Evolutionary conservation across 768 basidiomycete genomes (phyloP), one percentile per base, ranked within the genome.

Genomic region (Clitopilus hobsonii): DNA sequence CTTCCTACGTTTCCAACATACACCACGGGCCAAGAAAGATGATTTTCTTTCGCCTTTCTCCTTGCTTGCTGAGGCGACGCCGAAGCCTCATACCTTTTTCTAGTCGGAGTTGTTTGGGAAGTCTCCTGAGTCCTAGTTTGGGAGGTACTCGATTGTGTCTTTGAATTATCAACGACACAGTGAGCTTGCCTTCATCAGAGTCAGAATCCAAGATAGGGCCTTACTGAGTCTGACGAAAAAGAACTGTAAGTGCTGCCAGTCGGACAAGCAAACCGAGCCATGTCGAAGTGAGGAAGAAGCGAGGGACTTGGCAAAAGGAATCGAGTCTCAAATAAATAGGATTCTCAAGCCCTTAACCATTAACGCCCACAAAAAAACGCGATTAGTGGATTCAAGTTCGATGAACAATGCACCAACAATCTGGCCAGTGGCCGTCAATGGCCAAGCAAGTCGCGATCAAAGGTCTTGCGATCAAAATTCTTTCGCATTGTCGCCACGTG

Each of bases 1-100:
- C 10, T 13, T 71, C 83, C 57, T 60, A 88, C 87, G 63, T 88
- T 88, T 36, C 87, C 86, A 18, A 86, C 80, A 59, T 73, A 87
- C 22, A 82, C 74, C 55, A 70, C 72, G 27, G 64, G 66, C n/a
- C n/a, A n/a, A n/a, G n/a, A n/a, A n/a, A n/a, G n/a, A n/a, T n/a
- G n/a, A n/a, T n/a, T n/a, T n/a, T n/a, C n/a, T n/a, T n/a, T 54
- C 14, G 4, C 38, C 32, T 41, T 55, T 67, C 59, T 62, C 63
- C 52, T 64, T 69, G 65, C 65, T 52, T 63, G 62, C 45, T 65
- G 61, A 51, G 65, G 63, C 2, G 41, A 18, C 5, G 67, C 62
- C 22, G 63, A 62, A 28, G 64, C 41, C 55, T 62, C 62, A 18
- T 54, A 56, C 28, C 41, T 53, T 38, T 53, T 54, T 41, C 32